Conservation (phyloP, 2,329 filamentous ascomycete genomes). For the Ophiobolus disseminans region DNA sequence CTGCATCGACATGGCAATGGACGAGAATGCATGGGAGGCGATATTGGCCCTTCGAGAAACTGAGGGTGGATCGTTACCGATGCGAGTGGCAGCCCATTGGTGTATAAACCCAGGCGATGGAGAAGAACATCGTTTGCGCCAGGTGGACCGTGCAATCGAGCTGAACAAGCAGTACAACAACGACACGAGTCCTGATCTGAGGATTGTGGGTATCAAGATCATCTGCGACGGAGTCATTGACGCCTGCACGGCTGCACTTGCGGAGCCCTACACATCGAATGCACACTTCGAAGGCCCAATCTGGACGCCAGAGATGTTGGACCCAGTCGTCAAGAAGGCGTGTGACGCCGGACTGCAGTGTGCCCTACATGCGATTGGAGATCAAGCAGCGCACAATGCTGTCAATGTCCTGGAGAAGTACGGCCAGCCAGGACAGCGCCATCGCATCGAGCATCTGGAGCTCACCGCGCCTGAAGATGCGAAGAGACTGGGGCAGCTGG, state of each 20-base stretch:
- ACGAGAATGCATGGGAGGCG: constrained; percentile 62
- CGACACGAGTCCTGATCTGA: constrained; percentile 54
- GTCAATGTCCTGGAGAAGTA: constrained; percentile 61
- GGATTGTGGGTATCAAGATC: constrained; percentile 68
- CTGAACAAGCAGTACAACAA: constrained; percentile 56
- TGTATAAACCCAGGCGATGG: constrained; percentile 58
- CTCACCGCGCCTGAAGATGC: constrained; percentile 64
- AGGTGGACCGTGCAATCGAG: constrained; percentile 61
- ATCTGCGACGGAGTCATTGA: constrained; percentile 72
- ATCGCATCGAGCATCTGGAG: constrained; percentile 71
- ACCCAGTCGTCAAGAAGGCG: constrained; percentile 62
- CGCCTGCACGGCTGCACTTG: constrained; percentile 68
- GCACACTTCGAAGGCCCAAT: constrained; percentile 58
- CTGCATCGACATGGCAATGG: constrained; percentile 66
- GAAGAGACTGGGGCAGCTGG: constrained; percentile 61
- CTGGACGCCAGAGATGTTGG: constrained; percentile 62
- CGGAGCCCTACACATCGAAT: constrained; percentile 63
- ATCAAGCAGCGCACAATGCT: constrained; percentile 64
- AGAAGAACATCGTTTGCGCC: constrained; percentile 55
- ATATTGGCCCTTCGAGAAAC: constrained; percentile 51
- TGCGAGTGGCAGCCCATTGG: constrained; percentile 65
- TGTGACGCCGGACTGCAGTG: constrained; percentile 64
- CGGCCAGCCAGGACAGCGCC: constrained; percentile 57
- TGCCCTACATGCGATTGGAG: constrained; percentile 71
- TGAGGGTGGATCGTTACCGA: constrained; percentile 46